Evolutionary conservation across 1,284 basidiomycete genomes (phyloP).

Genomic region (Ganoderma meredithae): DNA sequence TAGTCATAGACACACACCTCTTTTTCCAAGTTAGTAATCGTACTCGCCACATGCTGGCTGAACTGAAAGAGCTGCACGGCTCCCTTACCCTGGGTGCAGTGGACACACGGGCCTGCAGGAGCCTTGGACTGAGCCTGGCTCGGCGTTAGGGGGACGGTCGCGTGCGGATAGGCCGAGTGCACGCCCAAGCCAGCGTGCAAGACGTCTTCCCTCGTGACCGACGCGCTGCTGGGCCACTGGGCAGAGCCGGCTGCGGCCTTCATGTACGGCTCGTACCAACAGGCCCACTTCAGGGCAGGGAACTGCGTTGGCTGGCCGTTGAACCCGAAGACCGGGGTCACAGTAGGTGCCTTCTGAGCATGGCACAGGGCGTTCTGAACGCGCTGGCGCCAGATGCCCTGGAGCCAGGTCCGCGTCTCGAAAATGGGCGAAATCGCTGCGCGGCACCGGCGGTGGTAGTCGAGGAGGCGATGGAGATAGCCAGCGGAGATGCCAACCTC

Average conservation of each 20-base stretch:
- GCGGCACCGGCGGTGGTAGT: constrained; percentile 26
- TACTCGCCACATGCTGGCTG: not conserved
- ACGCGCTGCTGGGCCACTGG: not conserved
- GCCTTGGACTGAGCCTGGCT: too few species aligned
- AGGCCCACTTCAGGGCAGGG: not conserved
- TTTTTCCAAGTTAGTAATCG: not conserved
- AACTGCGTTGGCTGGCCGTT: not conserved
- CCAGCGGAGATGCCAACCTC: constrained; percentile 19
- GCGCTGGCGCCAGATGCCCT: not conserved
- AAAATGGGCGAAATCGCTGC: constrained; percentile 18
- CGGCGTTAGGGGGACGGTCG: too few species aligned
- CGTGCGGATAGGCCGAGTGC: not conserved
- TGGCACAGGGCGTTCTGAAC: not conserved
- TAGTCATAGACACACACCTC: not conserved
- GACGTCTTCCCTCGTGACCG: not conserved
- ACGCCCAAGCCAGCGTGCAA: not conserved
- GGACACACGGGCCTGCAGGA: not conserved
- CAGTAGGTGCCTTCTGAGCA: not conserved
- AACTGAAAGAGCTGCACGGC: constrained; percentile 1
- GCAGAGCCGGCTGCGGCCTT: not conserved
- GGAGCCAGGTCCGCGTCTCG: not conserved
- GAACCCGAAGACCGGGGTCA: not conserved
- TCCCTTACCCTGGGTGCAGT: not conserved
- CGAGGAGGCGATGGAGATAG: constrained; percentile 26
- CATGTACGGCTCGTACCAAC: constrained; percentile 1